Conservation (phyloP, 2,329 filamentous ascomycete species). For the Penicillium sp. region DNA sequence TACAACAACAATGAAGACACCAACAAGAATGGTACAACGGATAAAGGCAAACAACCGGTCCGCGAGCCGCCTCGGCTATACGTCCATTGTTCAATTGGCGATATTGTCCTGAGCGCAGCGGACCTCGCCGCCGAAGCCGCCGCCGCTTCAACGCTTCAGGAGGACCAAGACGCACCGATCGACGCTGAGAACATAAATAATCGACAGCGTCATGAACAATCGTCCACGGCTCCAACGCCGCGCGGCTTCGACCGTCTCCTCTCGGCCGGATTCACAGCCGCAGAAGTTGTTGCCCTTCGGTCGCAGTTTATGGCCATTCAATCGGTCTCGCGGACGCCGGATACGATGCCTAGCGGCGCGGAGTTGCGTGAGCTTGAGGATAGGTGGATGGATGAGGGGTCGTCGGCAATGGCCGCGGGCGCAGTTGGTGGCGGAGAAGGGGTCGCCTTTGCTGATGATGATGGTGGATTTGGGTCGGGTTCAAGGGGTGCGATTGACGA, state of each 20-base stretch:
- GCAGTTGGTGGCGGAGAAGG: conserved; percentile 43
- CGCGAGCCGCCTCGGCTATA: conserved; percentile 69
- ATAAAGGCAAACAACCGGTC: conserved; percentile 72
- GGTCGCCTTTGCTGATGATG: conserved; percentile 36
- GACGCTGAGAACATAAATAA: conserved; percentile 8
- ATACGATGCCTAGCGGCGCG: conserved; percentile 82
- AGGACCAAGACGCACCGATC: conserved; percentile 22
- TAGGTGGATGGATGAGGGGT: conserved; percentile 78
- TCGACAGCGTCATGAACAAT: conserved; percentile 12
- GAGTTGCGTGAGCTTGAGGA: conserved; percentile 82
- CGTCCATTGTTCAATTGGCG: conserved; percentile 90
- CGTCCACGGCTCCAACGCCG: conserved; percentile 61
- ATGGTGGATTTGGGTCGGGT: conserved; percentile 47
- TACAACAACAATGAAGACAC: conserved; percentile 24
- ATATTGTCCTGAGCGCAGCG: conserved; percentile 67
- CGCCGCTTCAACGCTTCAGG: conserved; percentile 35
- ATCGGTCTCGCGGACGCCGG: conserved; percentile 79
- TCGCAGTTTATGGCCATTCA: conserved; percentile 89
- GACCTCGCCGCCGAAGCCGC: conserved; percentile 73
- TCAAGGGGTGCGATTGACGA: conserved; percentile 72
- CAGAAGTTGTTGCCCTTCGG: conserved; percentile 83
- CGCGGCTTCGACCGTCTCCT: conserved; percentile 89
- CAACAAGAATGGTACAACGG: conserved; percentile 55
- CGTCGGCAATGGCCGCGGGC: conserved; percentile 52
- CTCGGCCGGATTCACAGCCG: conserved; percentile 76